A percentile compares a stretch with the other conserved stretches of the same genome.
Evolutionary conservation across 2,329 filamentous ascomycete genomes (phyloP).

Genomic region (Aureobasidium sp.): DNA sequence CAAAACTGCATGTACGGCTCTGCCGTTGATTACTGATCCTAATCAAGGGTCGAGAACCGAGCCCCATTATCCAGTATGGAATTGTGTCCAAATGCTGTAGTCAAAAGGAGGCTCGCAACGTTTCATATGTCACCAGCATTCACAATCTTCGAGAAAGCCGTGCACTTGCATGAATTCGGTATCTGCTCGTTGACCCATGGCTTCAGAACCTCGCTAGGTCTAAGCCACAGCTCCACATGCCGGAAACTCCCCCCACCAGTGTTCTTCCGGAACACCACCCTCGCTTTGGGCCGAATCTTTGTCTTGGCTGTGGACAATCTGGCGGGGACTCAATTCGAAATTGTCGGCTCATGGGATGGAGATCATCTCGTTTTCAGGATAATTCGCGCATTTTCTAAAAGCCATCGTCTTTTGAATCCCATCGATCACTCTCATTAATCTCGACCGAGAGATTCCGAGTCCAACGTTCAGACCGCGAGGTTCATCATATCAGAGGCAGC

Average conservation of each 20-base stretch:
- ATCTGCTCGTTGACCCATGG: neutral
- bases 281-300: neutral
- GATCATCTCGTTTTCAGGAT: no score
- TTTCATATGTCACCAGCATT: neutral
- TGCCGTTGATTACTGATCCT: constrained; percentile 1
- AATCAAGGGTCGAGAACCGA: no score
- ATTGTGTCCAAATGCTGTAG: neutral
- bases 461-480: no score
- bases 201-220: neutral
- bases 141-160: neutral
- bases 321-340: no score
- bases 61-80: no score
- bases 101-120: neutral
- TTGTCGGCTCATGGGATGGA: no score
- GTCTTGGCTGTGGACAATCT: neutral
- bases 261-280: neutral
- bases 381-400: no score
- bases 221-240: constrained; percentile 11
- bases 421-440: no score
- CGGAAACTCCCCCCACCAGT: constrained; percentile 3
- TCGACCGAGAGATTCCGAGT: no score
- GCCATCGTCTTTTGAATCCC: no score
- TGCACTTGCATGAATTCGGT: neutral
- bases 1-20: neutral
- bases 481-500: no score